A percentile compares a stretch with the other conserved stretches of the same genome.
These are phyloP conservation scores for Larix kaempferi DNA, from an alignment of 75 land plant genomes.

Conservation along the genomic window DNA sequence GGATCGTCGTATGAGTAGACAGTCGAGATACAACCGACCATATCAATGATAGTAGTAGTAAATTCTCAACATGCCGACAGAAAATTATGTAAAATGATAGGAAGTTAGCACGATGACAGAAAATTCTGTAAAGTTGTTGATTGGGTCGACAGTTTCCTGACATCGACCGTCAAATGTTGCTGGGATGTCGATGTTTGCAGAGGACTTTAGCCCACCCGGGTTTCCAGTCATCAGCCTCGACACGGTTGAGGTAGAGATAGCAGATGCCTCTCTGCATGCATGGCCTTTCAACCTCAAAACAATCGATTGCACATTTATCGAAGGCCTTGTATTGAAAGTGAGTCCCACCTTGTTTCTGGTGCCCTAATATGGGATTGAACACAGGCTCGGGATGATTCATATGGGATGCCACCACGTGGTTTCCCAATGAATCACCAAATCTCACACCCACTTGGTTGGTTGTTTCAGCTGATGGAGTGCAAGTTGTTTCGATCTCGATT, in stretches of 20 bases:
- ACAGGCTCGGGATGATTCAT: slow-evolving; percentile 14
- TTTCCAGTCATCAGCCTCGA: slow-evolving; percentile 33
- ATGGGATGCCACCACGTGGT: slow-evolving; percentile 12
- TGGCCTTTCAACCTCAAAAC: slow-evolving; percentile 22
- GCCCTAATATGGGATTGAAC: background rate
- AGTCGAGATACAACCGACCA: too few relatives aligned
- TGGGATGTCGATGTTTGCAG: too few relatives aligned
- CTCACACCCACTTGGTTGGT: slow-evolving; percentile 12
- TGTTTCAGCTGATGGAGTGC: slow-evolving; percentile 24
- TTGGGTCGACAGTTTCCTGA: too few relatives aligned
- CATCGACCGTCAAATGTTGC: too few relatives aligned
- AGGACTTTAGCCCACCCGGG: slow-evolving; percentile 30
- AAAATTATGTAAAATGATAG: too few relatives aligned
- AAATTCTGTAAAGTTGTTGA: too few relatives aligned
- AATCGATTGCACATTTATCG: slow-evolving; percentile 21
- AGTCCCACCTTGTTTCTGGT: background rate
- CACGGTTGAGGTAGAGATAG: slow-evolving; percentile 30
- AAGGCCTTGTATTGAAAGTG: slow-evolving; percentile 10
- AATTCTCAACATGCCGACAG: too few relatives aligned
- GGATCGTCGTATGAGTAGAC: too few relatives aligned
- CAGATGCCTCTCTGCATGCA: slow-evolving; percentile 30
- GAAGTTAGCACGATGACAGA: too few relatives aligned
- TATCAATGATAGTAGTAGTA: too few relatives aligned
- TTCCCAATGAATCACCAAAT: slow-evolving; percentile 15
- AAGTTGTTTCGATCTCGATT: slow-evolving; percentile 26